Conservation (phyloP, 495 filamentous ascomycete species). For the Neurospora pannonica region DNA sequence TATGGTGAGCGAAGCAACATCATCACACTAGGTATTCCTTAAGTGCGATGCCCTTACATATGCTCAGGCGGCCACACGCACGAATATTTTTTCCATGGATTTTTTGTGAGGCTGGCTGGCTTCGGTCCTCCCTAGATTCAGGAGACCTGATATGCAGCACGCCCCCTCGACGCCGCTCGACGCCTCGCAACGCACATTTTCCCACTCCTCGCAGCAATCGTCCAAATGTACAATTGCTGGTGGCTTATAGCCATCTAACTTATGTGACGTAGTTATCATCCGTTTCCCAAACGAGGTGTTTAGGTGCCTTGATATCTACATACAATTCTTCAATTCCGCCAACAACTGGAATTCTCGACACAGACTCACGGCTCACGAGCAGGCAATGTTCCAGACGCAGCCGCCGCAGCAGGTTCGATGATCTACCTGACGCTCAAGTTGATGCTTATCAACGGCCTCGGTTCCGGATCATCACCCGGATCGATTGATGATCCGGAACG, state of each 20-base stretch:
- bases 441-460: not conserved
- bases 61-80: not conserved
- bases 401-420: not conserved
- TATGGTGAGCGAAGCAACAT: not conserved
- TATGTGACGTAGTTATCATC: not conserved
- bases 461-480: too few relatives aligned
- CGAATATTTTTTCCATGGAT: not conserved
- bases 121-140: not conserved
- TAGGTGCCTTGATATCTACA: not conserved
- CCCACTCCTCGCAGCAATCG: not conserved
- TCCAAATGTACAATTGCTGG: not conserved
- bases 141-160: not conserved
- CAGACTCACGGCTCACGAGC: not conserved
- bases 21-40: not conserved
- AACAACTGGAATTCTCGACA: not conserved
- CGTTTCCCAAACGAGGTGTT: not conserved
- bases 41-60: not conserved
- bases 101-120: not conserved
- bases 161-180: not conserved
- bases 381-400: not conserved
- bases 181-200: not conserved
- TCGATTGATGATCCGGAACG: not conserved
- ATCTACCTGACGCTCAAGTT: not conserved
- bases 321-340: not conserved
- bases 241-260: not conserved